These are phyloP conservation scores for Colletotrichum cuscutae DNA, from an alignment of 2,329 filamentous ascomycete species.

Conservation along the genomic window DNA sequence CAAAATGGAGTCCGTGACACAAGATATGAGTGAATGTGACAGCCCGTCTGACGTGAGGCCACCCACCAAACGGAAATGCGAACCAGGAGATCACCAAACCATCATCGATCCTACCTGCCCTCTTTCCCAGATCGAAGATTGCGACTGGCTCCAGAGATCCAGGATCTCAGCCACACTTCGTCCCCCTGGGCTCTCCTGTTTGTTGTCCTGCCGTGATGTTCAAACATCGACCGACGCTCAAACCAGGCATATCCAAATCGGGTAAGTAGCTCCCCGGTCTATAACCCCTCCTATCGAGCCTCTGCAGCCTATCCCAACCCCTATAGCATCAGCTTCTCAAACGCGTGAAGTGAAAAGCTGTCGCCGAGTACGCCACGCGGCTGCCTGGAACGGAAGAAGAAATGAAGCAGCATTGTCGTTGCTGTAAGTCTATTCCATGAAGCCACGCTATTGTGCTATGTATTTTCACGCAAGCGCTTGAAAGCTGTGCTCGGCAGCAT, in stretches of 20 bases:
- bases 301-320: not conserved
- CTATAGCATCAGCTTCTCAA: not conserved
- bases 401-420: not conserved
- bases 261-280: not conserved
- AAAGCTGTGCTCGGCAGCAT: not conserved
- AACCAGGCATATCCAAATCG: not conserved
- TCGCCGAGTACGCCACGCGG: not conserved
- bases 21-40: not conserved
- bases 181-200: not conserved
- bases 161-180: not conserved
- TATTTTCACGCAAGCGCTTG: no score
- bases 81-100: not conserved
- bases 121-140: not conserved
- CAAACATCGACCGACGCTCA: not conserved
- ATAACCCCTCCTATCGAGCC: not conserved
- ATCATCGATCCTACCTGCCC: not conserved
- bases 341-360: not conserved
- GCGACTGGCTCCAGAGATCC: slow-evolving; percentile 1
- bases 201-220: not conserved
- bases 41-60: not conserved
- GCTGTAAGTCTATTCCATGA: not conserved
- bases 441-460: no score
- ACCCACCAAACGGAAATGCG: not conserved
- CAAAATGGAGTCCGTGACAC: not conserved
- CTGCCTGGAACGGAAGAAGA: not conserved